Evolutionary conservation across 1,284 basidiomycete genomes (phyloP), one percentile per base, ranked within the genome.

Genomic region (Spongiforma sp.): DNA sequence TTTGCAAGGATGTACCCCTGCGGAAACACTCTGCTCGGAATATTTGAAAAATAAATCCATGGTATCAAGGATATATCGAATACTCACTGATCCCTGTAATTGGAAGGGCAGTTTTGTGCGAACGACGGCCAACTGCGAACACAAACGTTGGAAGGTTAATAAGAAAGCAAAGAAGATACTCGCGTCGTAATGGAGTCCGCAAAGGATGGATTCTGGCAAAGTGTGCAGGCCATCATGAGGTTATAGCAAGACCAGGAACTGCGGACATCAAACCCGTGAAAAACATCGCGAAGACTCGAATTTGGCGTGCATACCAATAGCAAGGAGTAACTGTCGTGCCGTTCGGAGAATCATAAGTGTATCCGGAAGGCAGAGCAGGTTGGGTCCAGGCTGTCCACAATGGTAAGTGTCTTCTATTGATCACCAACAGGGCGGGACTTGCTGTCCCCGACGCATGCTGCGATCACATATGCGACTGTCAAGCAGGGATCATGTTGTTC

Each of bases 181-280:
- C 54, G 62, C 74, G 63, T 64, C n/a, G 0, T 34, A 10, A 67
- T 24, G 0, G 54, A 41, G 30, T 6, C 19, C 14, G 46, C 55
- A 58, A 60, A 60, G 5, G 60, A 24, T 14, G 50, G 19, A 21
- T 56, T 43, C 60, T 74, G 73, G 36, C 73, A 74, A 41, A 75
- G 26, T 26, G 75, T 75, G 21, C 73, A 74, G 12, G 62, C 73
- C 73, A 74, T 74, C 73, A 74, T 66, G 34, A 74, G 69, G 36
- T 74, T 74, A 54, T 74, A 74, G 41, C 73, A 77, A 52, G 75
- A 77, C 75, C 73, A 75, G 9, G 73, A 77, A 28, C 73, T 74
- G n/a, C 33, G 19, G 39, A 28, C 2, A 36, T 17, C 26, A 52
- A 59, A 48, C 4, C 7, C 43, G 26, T 64, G 43, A 62, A 43